Evolutionary conservation across 2,329 filamentous ascomycete species (phyloP), one percentile per base, ranked within the genome.

Genomic region (Metarhizium rileyi): DNA sequence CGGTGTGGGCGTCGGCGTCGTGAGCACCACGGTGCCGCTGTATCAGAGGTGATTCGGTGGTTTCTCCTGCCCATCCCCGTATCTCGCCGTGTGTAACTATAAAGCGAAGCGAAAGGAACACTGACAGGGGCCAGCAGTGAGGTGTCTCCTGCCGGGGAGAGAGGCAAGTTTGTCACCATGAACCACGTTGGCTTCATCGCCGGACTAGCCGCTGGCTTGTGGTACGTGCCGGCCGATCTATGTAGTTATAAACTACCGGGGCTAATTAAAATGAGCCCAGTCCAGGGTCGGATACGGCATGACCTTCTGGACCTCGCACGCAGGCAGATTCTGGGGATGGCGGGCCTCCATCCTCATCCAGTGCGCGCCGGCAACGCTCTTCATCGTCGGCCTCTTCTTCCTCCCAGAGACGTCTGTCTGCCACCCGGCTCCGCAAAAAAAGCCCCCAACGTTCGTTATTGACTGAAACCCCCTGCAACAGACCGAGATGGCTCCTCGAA

Each of bases 131-230:
- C 6, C 25, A 14, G 9, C 33, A 79, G 76, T 56, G 77, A 81
- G 58, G 70, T 81, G 20, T 68, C 77, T 0, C 77, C 77, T 0
- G 74, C 77, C 0, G 68, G 66, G 12, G 66, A 78, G 50, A 68
- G 78, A 7, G 78, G 78, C 3, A 70, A 70, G 52, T 77, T 76
- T 51, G 77, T 81, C 1, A 76, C 80, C 9, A 69, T 81, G 61
- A 81, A 81, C 56, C 78, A 81, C 47, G 69, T 80, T 42, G 78
- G 78, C 3, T 74, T 81, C 51, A 72, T 81, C 23, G 68, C 70
- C 2, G 78, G 78, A 3, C 61, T 80, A 6, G 75, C 76, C 1
- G 57, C 59, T 5, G 77, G 77, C 0, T 77, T 80, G 50, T 80
- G 77, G 77, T 79, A 61, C 33, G 66, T 42, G 4, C 30, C 14